Evolutionary conservation across 2,329 filamentous ascomycete genomes (phyloP).

Genomic region (Cercospora zeina): DNA sequence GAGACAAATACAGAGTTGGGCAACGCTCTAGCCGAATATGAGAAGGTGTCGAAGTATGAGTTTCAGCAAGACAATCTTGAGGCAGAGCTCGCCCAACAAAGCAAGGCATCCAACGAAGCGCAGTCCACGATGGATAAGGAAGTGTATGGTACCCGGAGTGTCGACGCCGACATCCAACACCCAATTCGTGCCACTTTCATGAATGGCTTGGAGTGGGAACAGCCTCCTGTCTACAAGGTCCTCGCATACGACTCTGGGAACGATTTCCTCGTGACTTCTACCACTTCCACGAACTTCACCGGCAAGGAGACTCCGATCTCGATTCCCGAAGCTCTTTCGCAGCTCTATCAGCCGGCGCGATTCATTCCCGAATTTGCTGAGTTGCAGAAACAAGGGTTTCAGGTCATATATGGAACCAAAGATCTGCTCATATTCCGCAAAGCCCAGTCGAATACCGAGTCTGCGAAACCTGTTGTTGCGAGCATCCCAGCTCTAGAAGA

Average conservation of each 20-base stretch:
- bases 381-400: conserved; percentile 63
- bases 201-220: conserved; percentile 31
- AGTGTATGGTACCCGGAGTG: conserved; percentile 20
- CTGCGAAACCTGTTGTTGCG: background rate
- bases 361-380: conserved; percentile 65
- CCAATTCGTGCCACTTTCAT: conserved; percentile 2
- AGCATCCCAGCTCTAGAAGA: conserved; percentile 26
- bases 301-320: conserved; percentile 55
- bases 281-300: conserved; percentile 57
- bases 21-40: conserved; percentile 33
- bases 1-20: conserved; percentile 31
- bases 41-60: conserved; percentile 28
- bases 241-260: conserved; percentile 64
- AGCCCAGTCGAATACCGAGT: conserved; percentile 44
- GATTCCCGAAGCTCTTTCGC: conserved; percentile 61
- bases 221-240: conserved; percentile 59
- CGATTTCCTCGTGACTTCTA: conserved; percentile 59
- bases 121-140: conserved; percentile 25
- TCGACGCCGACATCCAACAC: conserved; percentile 20
- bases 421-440: conserved; percentile 69
- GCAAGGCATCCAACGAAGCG: conserved; percentile 28
- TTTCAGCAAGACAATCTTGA: conserved; percentile 31
- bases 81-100: conserved; percentile 30
- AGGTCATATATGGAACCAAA: conserved; percentile 63
- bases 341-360: conserved; percentile 62